Evolutionary conservation across 2,329 filamentous ascomycete genomes (phyloP), one percentile per base, ranked within the genome.

Genomic region (Pleomassaria siparia): DNA sequence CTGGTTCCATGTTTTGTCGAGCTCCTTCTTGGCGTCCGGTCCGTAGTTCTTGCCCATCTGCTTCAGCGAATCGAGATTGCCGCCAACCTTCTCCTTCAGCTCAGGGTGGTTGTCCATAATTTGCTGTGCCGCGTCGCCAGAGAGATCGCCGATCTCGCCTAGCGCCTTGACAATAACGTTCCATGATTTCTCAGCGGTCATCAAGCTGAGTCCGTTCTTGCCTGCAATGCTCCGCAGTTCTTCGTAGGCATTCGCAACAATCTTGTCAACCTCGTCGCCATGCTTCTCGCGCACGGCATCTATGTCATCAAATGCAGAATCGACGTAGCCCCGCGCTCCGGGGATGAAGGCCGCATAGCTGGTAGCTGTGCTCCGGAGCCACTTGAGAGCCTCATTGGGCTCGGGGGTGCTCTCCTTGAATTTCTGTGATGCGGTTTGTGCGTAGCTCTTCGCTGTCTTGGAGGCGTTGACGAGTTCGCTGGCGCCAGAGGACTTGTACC

Each of bases 21-120:
- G 80, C 67, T 88, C 80, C 76, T 89, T 85, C 79, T 89, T 88
- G 0, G 85, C 87, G 63, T 90, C 85, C 0, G 87, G 87, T 0
- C 88, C 88, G 59, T 87, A 86, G 49, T 83, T 75, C 12, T 89
- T 80, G 21, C 83, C 83, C 69, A 89, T 78, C 55, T 83, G 69
- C 77, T 88, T 87, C 41, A 91, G 74, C 65, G 87, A 80, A 41
- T 88, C 81, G 36, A 88, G 71, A 56, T 81, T 84, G 10, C 81
- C 83, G 12, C 87, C 87, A 8, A 90, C 71, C 72, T 87, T 85
- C 63, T 89, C 80, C 75, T 88, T 89, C 16, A 89, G 61, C 57
- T 86, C 70, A 0, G 88, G 88, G 64, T 91, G 87, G 64, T 89
- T 88, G 60, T 89, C 79, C 42, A 90, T 67, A 33, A 91, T 80